Percentiles rank a stretch among this genome's conserved stretches.
Evolutionary conservation across 2,329 filamentous ascomycete genomes (phyloP).

Genomic region (Exophiala phaeomuriformis): DNA sequence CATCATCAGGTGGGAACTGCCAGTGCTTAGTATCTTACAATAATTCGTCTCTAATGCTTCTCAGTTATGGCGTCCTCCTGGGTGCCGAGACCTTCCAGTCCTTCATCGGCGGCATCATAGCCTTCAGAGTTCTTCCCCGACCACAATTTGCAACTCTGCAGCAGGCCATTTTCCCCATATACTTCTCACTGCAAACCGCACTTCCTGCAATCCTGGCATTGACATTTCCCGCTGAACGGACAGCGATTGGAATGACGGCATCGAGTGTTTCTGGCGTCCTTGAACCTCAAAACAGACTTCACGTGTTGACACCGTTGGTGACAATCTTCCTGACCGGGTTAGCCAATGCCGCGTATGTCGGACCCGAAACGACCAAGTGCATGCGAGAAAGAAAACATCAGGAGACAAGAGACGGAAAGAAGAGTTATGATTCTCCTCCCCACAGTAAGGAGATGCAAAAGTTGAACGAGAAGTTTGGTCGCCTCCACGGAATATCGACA

Average conservation of each 20-base stretch:
- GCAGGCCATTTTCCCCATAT: constrained; percentile 73
- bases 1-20: constrained; percentile 53
- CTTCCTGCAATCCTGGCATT: constrained; percentile 66
- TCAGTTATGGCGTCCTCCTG: constrained; percentile 77
- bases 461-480: constrained; percentile 70
- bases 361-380: constrained; percentile 65
- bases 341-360: constrained; percentile 62
- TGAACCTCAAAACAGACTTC: constrained; percentile 53
- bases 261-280: constrained; percentile 51
- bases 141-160: constrained; percentile 77
- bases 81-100: constrained; percentile 83
- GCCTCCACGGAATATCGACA: constrained; percentile 73
- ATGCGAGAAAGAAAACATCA: constrained; percentile 73
- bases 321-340: constrained; percentile 64
- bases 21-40: not conserved
- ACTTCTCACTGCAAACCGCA: constrained; percentile 75
- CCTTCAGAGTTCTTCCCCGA: constrained; percentile 68
- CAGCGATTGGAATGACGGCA: constrained; percentile 31
- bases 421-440: constrained; percentile 68
- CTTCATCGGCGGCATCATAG: constrained; percentile 58
- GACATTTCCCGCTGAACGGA: constrained; percentile 64
- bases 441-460: constrained; percentile 78
- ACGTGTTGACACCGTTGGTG: constrained; percentile 60
- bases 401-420: constrained; percentile 84
- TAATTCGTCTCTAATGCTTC: constrained; percentile 1